These are phyloP conservation scores for Clitoria ternatea DNA, from an alignment of 306 rosid genomes.

Conservation along the genomic window DNA sequence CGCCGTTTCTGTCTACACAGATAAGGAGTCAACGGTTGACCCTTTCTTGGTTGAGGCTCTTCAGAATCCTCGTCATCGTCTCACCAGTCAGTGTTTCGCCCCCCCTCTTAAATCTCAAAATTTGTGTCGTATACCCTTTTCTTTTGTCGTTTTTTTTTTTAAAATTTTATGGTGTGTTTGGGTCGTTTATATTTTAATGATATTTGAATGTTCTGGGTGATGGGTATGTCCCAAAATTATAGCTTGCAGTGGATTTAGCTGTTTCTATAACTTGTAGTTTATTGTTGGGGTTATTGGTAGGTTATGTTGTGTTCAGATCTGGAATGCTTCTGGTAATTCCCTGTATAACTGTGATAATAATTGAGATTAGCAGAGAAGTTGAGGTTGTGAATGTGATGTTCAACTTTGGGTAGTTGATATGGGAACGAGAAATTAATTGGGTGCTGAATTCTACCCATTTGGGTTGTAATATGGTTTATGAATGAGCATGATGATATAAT, in stretches of 20 bases:
- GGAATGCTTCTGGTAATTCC: slow-evolving; percentile 9
- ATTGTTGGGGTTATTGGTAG: background rate
- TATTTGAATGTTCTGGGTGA: background rate
- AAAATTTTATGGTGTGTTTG: background rate
- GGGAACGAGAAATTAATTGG: background rate
- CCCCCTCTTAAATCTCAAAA: background rate
- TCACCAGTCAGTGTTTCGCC: slow-evolving; percentile 61
- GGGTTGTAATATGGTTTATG: background rate
- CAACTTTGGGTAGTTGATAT: background rate
- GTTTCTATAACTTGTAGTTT: background rate
- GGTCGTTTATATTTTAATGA: background rate
- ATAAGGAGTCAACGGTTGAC: slow-evolving; percentile 71
- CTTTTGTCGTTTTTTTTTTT: background rate
- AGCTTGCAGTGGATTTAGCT: background rate
- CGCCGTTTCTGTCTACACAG: slow-evolving; percentile 32
- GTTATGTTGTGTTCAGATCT: slow-evolving; percentile 29
- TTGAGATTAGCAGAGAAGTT: background rate
- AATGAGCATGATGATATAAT: background rate
- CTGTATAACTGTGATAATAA: background rate
- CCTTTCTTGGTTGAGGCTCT: slow-evolving; percentile 92
- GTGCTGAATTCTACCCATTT: background rate
- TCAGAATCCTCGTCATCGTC: slow-evolving; percentile 88
- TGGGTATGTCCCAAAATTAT: background rate
- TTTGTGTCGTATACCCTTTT: background rate
- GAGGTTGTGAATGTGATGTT: background rate